A percentile compares a stretch with the other conserved stretches of the same genome.
Conservation (phyloP, 306 rosid species). For the Alnus rubra region DNA sequence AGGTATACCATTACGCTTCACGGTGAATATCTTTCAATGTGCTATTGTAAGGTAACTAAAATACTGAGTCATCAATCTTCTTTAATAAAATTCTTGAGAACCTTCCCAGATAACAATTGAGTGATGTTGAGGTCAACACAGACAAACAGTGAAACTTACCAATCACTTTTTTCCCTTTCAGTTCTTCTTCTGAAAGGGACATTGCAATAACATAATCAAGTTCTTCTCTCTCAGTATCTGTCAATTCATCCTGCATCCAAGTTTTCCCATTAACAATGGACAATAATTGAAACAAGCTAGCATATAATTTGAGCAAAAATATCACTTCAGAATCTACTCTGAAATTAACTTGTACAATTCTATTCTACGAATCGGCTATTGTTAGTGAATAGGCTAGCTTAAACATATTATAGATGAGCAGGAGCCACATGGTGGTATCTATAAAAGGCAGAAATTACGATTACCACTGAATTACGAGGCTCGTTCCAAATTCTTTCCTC, state of each 20-base stretch:
- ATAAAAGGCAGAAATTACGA: conserved; percentile 28
- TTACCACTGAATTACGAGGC: conserved; percentile 64
- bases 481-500: conserved; percentile 54
- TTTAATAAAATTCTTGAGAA: not conserved
- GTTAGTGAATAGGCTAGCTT: conserved; percentile 21
- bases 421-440: conserved; percentile 1
- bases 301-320: conserved; percentile 6
- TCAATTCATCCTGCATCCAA: conserved; percentile 63
- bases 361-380: conserved; percentile 6
- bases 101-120: conserved; percentile 6
- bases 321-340: conserved; percentile 32
- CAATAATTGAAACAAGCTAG: not conserved
- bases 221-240: conserved; percentile 61
- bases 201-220: conserved; percentile 67
- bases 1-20: not conserved
- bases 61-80: conserved; percentile 4
- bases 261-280: conserved; percentile 14
- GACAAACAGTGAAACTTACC: conserved; percentile 53
- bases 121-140: conserved; percentile 1
- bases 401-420: conserved; percentile 9
- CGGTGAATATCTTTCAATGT: conserved; percentile 16
- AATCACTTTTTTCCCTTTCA: conserved; percentile 45
- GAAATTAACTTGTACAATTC: conserved; percentile 24
- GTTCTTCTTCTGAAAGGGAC: conserved; percentile 71
- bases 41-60: conserved; percentile 6